Conservation (phyloP, 2,329 filamentous ascomycete species). For the Sporothrix sp. region DNA sequence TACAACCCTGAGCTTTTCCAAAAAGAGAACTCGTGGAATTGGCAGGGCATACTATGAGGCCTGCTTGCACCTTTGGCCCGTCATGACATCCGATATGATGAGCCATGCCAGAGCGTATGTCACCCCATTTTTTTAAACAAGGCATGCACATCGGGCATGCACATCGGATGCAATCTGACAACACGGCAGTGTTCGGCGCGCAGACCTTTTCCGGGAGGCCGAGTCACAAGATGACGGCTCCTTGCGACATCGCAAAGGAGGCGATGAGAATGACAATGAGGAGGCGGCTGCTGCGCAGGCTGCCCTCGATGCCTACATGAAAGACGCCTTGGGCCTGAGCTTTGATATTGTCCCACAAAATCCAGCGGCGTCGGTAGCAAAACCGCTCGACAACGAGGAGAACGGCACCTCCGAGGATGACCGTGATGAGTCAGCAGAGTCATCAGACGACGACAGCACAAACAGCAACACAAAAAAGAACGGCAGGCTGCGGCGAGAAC, state of each 20-base stretch:
- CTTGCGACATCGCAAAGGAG: neutral
- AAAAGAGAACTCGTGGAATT: no score
- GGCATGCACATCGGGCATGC: no score
- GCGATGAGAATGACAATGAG: neutral
- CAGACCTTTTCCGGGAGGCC: constrained; percentile 14
- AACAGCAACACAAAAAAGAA: neutral
- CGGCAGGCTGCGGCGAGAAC: neutral
- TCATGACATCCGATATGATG: constrained; percentile 8
- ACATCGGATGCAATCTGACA: no score
- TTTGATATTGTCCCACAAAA: neutral
- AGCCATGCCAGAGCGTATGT: constrained; percentile 8
- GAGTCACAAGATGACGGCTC: neutral
- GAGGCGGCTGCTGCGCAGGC: constrained; percentile 7
- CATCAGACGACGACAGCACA: neutral
- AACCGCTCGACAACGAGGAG: neutral
- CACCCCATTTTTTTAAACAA: no score
- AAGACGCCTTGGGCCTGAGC: constrained; percentile 3
- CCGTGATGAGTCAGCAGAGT: neutral
- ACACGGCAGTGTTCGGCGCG: constrained; percentile 14
- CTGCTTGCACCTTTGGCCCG: no score
- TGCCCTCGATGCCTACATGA: constrained; percentile 16
- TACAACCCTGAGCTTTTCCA: no score
- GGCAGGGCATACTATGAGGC: no score
- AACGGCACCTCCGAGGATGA: neutral
- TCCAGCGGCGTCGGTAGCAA: neutral